Evolutionary conservation across 441 rosid genomes (phyloP).

Genomic region (Corymbia citriodora): DNA sequence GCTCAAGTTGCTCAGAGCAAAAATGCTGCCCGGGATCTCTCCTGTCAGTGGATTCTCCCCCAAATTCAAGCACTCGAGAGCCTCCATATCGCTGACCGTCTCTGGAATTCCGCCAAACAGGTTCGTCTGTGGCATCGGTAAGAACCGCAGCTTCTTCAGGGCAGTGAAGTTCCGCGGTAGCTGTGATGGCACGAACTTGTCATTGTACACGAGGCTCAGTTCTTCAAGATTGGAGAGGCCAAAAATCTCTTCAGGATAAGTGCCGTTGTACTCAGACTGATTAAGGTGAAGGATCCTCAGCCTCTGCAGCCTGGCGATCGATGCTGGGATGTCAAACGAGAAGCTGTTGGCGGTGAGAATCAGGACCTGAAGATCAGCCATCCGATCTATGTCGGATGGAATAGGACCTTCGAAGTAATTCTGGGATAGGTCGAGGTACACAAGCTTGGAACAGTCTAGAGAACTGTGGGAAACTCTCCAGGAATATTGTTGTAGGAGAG

Average conservation of each 20-base stretch:
- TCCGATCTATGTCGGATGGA: conserved; percentile 27
- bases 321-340: conserved; percentile 31
- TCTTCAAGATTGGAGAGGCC: conserved; percentile 37
- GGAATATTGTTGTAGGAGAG: conserved; percentile 22
- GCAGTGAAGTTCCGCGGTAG: conserved; percentile 32
- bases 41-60: conserved; percentile 23
- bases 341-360: conserved; percentile 31
- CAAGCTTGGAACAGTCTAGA: conserved; percentile 38
- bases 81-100: conserved; percentile 24
- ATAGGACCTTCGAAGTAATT: conserved; percentile 38
- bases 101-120: conserved; percentile 40
- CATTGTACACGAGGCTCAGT: conserved; percentile 17
- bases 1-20: conserved; percentile 32
- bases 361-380: conserved; percentile 29
- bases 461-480: conserved; percentile 26
- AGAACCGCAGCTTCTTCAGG: conserved; percentile 31
- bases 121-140: conserved; percentile 22
- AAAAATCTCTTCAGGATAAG: conserved; percentile 38
- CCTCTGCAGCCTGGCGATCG: conserved; percentile 26
- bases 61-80: conserved; percentile 40
- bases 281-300: conserved; percentile 23
- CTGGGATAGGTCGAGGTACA: conserved; percentile 31
- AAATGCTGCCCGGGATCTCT: conserved; percentile 31
- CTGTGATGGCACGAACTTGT: conserved; percentile 13
- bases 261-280: conserved; percentile 30